phyloP scores from a whole-genome alignment of 768 basidiomycete species.

The Lactifluus rugatus region DNA sequence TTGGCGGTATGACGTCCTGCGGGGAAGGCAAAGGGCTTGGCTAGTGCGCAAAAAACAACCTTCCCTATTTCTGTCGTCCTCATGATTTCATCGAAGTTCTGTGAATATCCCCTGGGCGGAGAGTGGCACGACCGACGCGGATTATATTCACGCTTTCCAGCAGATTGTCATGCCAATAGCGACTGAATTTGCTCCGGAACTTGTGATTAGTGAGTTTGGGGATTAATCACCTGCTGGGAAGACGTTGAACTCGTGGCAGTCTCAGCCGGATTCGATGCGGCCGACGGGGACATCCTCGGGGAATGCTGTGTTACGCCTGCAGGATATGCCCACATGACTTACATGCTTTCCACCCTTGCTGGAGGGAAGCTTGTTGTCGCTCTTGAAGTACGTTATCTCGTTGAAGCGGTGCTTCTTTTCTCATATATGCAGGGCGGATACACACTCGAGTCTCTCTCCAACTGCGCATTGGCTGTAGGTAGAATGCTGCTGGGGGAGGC shows the following conservation, averaged over 20 bases:
- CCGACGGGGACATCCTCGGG: conserved; percentile 84
- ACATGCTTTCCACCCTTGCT: conserved; percentile 87
- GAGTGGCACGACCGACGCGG: conserved; percentile 83
- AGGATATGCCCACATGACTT: conserved; percentile 98
- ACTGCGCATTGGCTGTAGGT: conserved; percentile 80
- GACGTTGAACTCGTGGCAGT: conserved; percentile 39
- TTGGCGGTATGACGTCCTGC: conserved; percentile 77
- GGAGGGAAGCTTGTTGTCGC: conserved; percentile 85
- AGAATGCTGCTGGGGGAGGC: conserved; percentile 83
- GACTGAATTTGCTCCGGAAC: conserved; percentile 89
- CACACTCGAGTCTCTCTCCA: conserved; percentile 80
- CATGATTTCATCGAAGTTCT: conserved; percentile 41
- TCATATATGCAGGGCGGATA: conserved; percentile 71
- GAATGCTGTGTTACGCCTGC: conserved; percentile 84
- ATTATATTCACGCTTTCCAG: conserved; percentile 95
- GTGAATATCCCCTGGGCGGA: conserved; percentile 96
- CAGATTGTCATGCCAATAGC: conserved; percentile 95
- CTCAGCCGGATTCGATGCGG: conserved; percentile 97
- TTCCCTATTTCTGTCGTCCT: conserved; percentile 3
- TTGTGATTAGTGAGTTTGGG: conserved; percentile 75
- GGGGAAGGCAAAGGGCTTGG: conserved; percentile 80
- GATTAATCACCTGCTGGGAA: neutral
- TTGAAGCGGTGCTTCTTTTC: neutral
- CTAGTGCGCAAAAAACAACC: conserved; percentile 45
- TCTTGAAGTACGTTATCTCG: conserved; percentile 60